phyloP scores from a whole-genome alignment of 2,329 filamentous ascomycete genomes.

The Hymenoscyphus fraxineus region DNA sequence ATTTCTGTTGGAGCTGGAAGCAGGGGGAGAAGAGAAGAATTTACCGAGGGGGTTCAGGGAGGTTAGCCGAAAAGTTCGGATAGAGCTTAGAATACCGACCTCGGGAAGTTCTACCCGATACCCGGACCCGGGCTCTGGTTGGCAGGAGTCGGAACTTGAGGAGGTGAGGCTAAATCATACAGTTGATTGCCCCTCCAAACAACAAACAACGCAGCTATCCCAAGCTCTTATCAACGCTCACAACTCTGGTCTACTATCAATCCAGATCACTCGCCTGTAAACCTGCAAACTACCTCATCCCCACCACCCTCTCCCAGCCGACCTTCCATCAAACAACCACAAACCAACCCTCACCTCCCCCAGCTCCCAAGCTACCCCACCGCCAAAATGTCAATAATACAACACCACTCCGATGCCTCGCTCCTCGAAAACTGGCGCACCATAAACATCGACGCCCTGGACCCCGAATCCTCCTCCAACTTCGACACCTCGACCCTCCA shows the following conservation, averaged over 20 bases:
- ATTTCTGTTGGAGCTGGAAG: no score
- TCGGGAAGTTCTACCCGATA: no score
- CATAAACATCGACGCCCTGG: conserved; percentile 89
- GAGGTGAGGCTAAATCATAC: not conserved
- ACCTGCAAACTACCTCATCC: not conserved
- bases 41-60: no score
- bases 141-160: not conserved
- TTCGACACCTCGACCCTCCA: conserved; percentile 84
- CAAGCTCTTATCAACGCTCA: no score
- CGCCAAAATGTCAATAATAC: conserved; percentile 60
- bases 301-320: not conserved
- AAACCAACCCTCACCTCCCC: conserved; percentile 5
- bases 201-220: not conserved
- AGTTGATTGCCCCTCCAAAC: not conserved
- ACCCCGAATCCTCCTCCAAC: conserved; percentile 86
- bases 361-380: conserved; percentile 2
- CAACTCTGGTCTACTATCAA: no score
- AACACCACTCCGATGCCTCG: conserved; percentile 58
- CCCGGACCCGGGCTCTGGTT: not conserved
- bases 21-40: no score
- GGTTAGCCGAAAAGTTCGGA: no score
- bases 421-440: conserved; percentile 72
- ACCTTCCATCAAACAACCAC: not conserved
- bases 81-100: no score
- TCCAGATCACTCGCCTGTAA: no score